Base-by-base conservation (phyloP, 768 basidiomycete species). In the Phanerochaete sordida region DNA sequence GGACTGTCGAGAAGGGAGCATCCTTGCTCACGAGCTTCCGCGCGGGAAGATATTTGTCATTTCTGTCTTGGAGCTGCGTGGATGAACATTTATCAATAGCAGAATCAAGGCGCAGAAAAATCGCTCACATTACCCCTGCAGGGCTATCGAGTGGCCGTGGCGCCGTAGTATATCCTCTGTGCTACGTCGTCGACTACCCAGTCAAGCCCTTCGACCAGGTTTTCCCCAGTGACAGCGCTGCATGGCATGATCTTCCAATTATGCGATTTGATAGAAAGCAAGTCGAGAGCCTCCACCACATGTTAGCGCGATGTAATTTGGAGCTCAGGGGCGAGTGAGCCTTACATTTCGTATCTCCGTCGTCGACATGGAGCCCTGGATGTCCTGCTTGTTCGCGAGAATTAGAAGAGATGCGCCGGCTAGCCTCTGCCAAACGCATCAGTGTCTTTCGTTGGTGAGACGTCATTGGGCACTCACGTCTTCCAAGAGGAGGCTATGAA, bases 371-470 rank as follows among this genome's bases (percentile, higher is more conserved):
- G 94, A 90, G 51, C 93, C 92, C 59, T 83, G 82, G 59, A 98
- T 84, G 76, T 99, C 97, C 71, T 97, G 95, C 74, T 99, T 99
- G 76, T 99, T 99, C 28, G 97, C 97, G 70, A 98, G 92, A 56
- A 98, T 87, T 37, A 98, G 84, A 53, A 98, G 81, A 13, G 94
- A 95, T 45, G 97, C 97, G n/a, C 97, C 96, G 53, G 93, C 87
- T 60, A 98, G 76, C 69, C 97, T 84, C 95, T 98, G 61, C n/a
- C 19, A 31, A 11, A 24, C 61, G 52, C 60, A 61, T 61, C 15
- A 24, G 15, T 4, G 21, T 4, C 28, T 15, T 26, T 39, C 3
- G 24, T 33, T 24, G 45, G 50, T 26, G 58, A 57, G 50, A 62
- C 39, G n/a, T 35, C 1, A 47, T 46, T 45, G 39, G 39, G 69